Evolutionary conservation across 2,329 filamentous ascomycete species (phyloP).

Genomic region (Ceratocystis harringtonii): DNA sequence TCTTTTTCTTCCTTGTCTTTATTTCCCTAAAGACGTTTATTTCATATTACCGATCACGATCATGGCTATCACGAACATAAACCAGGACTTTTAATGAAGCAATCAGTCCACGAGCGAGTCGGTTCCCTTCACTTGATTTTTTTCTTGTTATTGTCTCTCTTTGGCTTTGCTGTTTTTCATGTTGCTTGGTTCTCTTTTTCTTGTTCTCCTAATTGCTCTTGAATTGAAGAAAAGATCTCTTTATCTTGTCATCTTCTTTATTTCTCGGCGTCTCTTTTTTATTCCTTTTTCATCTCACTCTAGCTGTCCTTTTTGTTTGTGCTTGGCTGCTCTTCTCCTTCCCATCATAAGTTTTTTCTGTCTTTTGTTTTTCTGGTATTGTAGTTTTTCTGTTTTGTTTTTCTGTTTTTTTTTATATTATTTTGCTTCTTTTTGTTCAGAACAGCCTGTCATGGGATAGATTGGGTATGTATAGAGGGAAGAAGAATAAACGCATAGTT

Average conservation of each 20-base stretch:
- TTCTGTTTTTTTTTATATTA: neutral
- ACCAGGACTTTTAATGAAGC: neutral
- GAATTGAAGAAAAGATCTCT: neutral
- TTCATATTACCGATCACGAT: neutral
- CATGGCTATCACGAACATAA: neutral
- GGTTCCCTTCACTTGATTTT: neutral
- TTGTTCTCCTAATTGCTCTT: neutral
- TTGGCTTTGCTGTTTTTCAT: slow-evolving; percentile 14
- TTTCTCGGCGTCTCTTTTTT: neutral
- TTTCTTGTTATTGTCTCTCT: slow-evolving; percentile 17
- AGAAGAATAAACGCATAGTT: slow-evolving; percentile 4
- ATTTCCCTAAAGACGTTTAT: neutral
- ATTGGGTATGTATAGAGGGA: slow-evolving; percentile 3
- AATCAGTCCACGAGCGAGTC: neutral
- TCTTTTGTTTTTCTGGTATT: neutral
- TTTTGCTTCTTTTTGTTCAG: neutral
- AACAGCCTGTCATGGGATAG: slow-evolving; percentile 4
- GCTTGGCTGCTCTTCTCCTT: neutral
- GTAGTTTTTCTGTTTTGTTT: neutral
- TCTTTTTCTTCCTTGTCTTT: neutral
- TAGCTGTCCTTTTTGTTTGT: neutral
- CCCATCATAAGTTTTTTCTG: neutral
- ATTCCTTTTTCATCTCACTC: neutral
- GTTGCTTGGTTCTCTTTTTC: slow-evolving; percentile 9
- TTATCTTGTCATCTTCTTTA: neutral